These are phyloP conservation scores for Trametes maxima DNA, from an alignment of 768 basidiomycete genomes.

Conservation along the genomic window DNA sequence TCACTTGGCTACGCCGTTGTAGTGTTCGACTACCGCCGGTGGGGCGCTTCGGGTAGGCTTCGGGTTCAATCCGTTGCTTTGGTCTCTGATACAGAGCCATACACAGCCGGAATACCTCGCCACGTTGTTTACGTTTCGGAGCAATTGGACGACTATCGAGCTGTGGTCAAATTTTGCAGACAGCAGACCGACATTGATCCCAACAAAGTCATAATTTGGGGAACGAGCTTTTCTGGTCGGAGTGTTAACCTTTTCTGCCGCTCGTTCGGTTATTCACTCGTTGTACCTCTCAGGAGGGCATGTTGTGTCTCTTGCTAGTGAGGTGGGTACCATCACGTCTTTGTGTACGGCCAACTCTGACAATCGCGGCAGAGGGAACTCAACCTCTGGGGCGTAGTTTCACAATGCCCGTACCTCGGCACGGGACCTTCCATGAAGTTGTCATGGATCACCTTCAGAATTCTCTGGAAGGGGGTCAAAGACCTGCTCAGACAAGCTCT, in stretches of 20 bases:
- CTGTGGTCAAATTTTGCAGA: constrained; percentile 38
- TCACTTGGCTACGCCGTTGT: constrained; percentile 36
- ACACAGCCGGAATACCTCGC: constrained; percentile 37
- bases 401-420: constrained; percentile 40
- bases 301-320: constrained; percentile 33
- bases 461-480: constrained; percentile 21
- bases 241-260: neutral
- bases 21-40: constrained; percentile 43
- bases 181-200: constrained; percentile 36
- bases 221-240: constrained; percentile 37
- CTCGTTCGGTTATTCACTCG: neutral
- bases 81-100: neutral
- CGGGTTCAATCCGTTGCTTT: neutral
- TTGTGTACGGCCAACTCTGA: neutral
- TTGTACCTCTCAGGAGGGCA: constrained; percentile 32
- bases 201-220: constrained; percentile 38
- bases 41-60: constrained; percentile 39
- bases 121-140: constrained; percentile 34
- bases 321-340: constrained; percentile 25
- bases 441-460: constrained; percentile 25
- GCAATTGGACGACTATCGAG: constrained; percentile 41
- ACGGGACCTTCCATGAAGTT: constrained; percentile 8
- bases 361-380: constrained; percentile 25
- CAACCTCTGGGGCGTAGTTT: constrained; percentile 34
- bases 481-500: constrained; percentile 34